These are phyloP conservation scores for Beauveria brongniartii DNA, from an alignment of 2,329 filamentous ascomycete species.

Conservation along the genomic window DNA sequence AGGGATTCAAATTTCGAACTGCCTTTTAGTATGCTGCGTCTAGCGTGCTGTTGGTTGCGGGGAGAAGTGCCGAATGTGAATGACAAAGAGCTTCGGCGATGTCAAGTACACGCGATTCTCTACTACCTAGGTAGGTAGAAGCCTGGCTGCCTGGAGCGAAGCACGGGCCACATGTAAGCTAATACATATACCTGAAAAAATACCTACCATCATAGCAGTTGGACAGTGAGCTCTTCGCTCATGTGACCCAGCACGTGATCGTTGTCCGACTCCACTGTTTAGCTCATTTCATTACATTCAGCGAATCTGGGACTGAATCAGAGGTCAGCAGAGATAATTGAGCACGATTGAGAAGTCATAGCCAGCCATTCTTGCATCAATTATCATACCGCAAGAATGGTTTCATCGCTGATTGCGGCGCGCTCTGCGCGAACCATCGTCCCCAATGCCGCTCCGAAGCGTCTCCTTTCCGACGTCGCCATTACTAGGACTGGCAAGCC, in stretches of 20 bases:
- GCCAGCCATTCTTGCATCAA: constrained; percentile 20
- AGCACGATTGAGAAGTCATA: constrained; percentile 11
- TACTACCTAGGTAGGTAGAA: not conserved
- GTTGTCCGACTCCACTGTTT: not conserved
- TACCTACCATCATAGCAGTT: too few relatives aligned
- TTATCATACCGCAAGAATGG: constrained; percentile 37
- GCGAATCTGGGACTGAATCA: not conserved
- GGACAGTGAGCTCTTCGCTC: not conserved
- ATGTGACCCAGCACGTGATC: not conserved
- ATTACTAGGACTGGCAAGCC: constrained; percentile 97
- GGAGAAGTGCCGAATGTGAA: not conserved
- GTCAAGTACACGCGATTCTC: constrained; percentile 2
- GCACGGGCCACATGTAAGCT: not conserved
- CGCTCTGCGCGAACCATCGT: constrained; percentile 43
- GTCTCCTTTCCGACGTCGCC: constrained; percentile 68
- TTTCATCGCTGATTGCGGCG: constrained; percentile 47
- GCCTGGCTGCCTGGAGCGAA: constrained; percentile 5
- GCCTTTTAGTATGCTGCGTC: not conserved
- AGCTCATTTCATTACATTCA: constrained; percentile 1
- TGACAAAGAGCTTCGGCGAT: not conserved
- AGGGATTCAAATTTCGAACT: not conserved
- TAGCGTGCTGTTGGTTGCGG: not conserved
- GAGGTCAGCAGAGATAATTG: not conserved
- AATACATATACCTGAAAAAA: not conserved
- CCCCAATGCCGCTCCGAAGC: constrained; percentile 40